phyloP scores from a whole-genome alignment of 305 asterid species.

The Plantago coronopus region DNA sequence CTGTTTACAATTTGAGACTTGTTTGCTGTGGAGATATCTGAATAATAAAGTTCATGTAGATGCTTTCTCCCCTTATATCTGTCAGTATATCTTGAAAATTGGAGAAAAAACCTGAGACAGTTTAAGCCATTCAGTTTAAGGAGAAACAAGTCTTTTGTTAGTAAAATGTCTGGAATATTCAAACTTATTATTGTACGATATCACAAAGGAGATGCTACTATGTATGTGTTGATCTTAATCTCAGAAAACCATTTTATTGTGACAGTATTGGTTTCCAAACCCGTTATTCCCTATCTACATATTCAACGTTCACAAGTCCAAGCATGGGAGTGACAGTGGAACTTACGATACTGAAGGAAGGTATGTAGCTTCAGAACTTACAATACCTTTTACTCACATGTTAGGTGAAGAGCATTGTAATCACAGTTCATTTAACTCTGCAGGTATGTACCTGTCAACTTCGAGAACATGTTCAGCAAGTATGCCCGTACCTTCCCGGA shows the following conservation, averaged over 20 bases:
- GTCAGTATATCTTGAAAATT: neutral
- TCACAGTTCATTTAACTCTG: neutral
- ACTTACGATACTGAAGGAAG: conserved; percentile 56
- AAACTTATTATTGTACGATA: no score
- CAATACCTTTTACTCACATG: neutral
- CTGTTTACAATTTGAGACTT: neutral
- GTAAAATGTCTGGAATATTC: no score
- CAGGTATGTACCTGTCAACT: conserved; percentile 40
- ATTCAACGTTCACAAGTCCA: conserved; percentile 41
- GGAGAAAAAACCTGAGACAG: neutral
- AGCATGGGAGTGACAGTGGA: conserved; percentile 52
- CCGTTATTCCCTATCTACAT: conserved; percentile 45
- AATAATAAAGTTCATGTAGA: no score
- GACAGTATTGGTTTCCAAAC: conserved; percentile 52
- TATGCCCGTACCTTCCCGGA: conserved; percentile 42
- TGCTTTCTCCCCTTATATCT: no score
- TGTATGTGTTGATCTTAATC: no score
- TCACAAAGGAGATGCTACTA: no score
- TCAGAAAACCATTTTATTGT: neutral
- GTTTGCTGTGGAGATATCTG: neutral
- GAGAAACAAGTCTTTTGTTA: no score
- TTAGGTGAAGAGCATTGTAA: neutral
- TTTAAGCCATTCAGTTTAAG: no score
- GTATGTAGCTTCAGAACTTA: conserved; percentile 16
- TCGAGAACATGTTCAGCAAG: conserved; percentile 58